Evolutionary conservation across 1,139 yeast species (phyloP).

Genomic region (Casaregolazyma suthepensis): DNA sequence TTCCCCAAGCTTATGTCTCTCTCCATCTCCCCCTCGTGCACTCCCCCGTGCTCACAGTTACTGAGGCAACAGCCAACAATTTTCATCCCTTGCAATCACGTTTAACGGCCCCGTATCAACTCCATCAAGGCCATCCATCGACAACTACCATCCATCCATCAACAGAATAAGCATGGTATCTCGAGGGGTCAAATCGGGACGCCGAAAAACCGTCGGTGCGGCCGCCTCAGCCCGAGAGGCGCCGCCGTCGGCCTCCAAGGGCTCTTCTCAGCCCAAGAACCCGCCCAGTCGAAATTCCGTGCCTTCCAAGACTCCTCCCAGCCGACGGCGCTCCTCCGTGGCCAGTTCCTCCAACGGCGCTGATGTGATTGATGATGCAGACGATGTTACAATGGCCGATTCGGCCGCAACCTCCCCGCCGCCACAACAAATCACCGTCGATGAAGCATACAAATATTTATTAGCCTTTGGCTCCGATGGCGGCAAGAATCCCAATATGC

Average conservation of each 20-base stretch:
- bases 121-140: background rate
- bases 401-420: slow-evolving; percentile 6
- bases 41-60: background rate
- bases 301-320: background rate
- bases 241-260: slow-evolving; percentile 1
- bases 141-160: slow-evolving; percentile 3
- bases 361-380: slow-evolving; percentile 3
- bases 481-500: background rate
- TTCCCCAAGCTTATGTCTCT: background rate
- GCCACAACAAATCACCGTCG: background rate
- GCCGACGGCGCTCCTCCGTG: background rate
- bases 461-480: background rate
- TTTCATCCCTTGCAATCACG: background rate
- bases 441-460: slow-evolving; percentile 4
- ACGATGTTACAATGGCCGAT: background rate
- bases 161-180: slow-evolving; percentile 3
- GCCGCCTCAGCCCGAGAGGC: background rate
- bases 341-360: background rate
- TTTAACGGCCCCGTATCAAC: background rate
- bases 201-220: slow-evolving; percentile 1
- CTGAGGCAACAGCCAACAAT: background rate
- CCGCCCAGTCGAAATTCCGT: background rate
- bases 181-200: slow-evolving; percentile 6
- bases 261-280: slow-evolving; percentile 1
- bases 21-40: background rate